Conservation (phyloP, 139 green algal genomes). For the Yamagishiella unicocca region DNA sequence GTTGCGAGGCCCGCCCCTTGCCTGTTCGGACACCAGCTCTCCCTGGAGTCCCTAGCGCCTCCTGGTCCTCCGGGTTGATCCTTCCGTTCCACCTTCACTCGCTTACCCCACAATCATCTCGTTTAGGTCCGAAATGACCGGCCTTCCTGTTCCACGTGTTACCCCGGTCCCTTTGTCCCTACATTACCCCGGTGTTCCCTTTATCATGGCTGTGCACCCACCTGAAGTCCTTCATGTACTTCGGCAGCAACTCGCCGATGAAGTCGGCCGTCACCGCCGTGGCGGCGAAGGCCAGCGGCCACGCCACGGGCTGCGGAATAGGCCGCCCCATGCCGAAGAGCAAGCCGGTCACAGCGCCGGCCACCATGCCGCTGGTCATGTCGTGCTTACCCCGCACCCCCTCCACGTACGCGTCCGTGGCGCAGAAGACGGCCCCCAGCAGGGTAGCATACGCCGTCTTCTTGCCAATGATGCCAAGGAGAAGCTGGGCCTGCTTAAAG, state of each 20-base stretch:
- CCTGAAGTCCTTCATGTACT: slow-evolving; percentile 52
- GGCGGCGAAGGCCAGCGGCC: slow-evolving; percentile 54
- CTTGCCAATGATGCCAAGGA: slow-evolving; percentile 49
- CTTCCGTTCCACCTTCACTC: too few species aligned
- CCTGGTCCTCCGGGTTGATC: too few species aligned
- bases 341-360: slow-evolving; percentile 48
- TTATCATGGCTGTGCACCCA: too few species aligned
- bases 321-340: slow-evolving; percentile 43
- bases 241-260: slow-evolving; percentile 50
- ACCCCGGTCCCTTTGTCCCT: too few species aligned
- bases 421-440: slow-evolving; percentile 57
- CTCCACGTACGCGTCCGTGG: slow-evolving; percentile 56
- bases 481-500: slow-evolving; percentile 44
- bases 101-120: too few species aligned
- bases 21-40: too few species aligned
- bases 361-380: slow-evolving; percentile 53
- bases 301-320: slow-evolving; percentile 62
- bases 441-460: slow-evolving; percentile 41
- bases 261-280: slow-evolving; percentile 41
- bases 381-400: slow-evolving; percentile 50
- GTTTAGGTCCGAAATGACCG: too few species aligned
- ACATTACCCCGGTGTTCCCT: too few species aligned
- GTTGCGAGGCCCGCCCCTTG: too few species aligned
- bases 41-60: too few species aligned
- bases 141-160: too few species aligned